Evolutionary conservation across 2,329 filamentous ascomycete species (phyloP).

Genomic region (Xylaria sp.): DNA sequence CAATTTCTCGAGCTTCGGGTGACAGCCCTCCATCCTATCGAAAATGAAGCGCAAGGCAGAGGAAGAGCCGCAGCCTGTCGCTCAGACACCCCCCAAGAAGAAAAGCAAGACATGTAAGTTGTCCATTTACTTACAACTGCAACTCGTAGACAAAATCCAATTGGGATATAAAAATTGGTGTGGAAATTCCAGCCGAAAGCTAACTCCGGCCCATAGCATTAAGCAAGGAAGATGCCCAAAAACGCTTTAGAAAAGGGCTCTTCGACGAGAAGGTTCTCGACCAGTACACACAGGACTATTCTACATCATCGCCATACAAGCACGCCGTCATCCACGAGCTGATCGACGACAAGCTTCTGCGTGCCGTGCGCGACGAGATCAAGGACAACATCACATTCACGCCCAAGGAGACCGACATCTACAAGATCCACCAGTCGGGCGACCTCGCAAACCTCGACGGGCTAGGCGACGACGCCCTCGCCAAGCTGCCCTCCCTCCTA

Average conservation of each 20-base stretch:
- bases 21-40: constrained; percentile 39
- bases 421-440: constrained; percentile 99
- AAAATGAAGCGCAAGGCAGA: constrained; percentile 72
- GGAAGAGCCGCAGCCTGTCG: constrained; percentile 54
- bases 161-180: neutral
- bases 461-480: constrained; percentile 84
- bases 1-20: constrained; percentile 9
- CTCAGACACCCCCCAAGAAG: constrained; percentile 62
- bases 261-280: constrained; percentile 70
- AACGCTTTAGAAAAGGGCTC: constrained; percentile 73
- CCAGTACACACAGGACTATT: constrained; percentile 71
- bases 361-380: constrained; percentile 88
- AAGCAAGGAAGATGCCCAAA: constrained; percentile 61
- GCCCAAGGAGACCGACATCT: constrained; percentile 98
- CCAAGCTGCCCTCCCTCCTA: constrained; percentile 89
- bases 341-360: constrained; percentile 83
- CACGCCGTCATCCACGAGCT: constrained; percentile 89
- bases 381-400: constrained; percentile 93
- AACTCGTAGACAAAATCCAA: neutral
- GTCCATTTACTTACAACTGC: constrained; percentile 2
- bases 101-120: constrained; percentile 59
- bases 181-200: neutral
- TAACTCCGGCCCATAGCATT: constrained; percentile 55
- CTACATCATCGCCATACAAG: constrained; percentile 79
- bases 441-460: constrained; percentile 97